Percentiles rank a stretch among this genome's conserved stretches.
These are phyloP conservation scores for Nidularia sp. DNA, from an alignment of 768 basidiomycete genomes.

Conservation along the genomic window DNA sequence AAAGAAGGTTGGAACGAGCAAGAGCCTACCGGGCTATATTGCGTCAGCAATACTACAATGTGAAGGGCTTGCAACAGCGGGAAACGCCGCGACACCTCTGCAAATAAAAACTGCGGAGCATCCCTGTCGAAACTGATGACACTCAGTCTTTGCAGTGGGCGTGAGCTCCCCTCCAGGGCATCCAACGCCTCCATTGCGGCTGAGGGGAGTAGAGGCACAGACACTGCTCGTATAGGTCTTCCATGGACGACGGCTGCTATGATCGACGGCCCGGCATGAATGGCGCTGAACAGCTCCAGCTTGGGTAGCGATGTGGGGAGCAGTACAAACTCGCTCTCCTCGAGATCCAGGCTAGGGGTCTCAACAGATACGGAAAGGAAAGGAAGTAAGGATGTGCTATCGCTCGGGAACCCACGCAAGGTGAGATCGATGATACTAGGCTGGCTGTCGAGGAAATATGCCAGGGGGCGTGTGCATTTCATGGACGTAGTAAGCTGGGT, in stretches of 20 bases:
- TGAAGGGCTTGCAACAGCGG: conserved; percentile 56
- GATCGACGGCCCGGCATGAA: conserved; percentile 44
- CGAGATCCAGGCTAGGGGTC: conserved; percentile 1
- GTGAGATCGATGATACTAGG: conserved; percentile 45
- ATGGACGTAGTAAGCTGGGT: conserved; percentile 51
- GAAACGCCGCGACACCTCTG: conserved; percentile 42
- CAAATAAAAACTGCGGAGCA: conserved; percentile 38
- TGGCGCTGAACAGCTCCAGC: conserved; percentile 46
- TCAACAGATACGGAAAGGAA: conserved; percentile 11
- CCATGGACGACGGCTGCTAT: conserved; percentile 41
- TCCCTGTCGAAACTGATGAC: conserved; percentile 54
- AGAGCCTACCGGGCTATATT: conserved; percentile 40
- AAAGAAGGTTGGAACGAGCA: neutral
- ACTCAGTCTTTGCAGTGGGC: conserved; percentile 44
- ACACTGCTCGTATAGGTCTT: conserved; percentile 45
- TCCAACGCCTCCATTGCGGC: conserved; percentile 36
- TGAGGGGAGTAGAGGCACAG: conserved; percentile 46
- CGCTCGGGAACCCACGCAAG: conserved; percentile 46
- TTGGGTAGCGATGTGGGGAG: conserved; percentile 38
- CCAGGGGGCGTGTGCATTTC: conserved; percentile 44
- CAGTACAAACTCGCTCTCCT: conserved; percentile 26
- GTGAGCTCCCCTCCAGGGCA: conserved; percentile 32
- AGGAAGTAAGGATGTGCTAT: conserved; percentile 13
- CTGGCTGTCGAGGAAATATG: conserved; percentile 49
- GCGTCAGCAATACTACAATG: conserved; percentile 50